These are phyloP conservation scores for Penicillium italicum DNA, from an alignment of 2,329 filamentous ascomycete species.

Conservation along the genomic window DNA sequence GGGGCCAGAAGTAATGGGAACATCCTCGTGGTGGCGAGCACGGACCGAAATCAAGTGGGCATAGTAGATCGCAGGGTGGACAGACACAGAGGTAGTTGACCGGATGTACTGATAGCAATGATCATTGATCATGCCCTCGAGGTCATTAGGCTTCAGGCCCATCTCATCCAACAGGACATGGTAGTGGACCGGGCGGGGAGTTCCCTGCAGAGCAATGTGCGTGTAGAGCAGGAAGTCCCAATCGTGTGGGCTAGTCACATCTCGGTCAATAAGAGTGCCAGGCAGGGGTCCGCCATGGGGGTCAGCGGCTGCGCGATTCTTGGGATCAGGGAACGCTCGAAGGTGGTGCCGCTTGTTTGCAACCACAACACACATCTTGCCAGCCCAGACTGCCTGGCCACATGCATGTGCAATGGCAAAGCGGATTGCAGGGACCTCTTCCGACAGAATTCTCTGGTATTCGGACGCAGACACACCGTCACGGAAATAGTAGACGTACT, in stretches of 20 bases:
- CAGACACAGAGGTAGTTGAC: constrained; percentile 85
- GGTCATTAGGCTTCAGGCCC: constrained; percentile 59
- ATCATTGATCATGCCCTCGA: constrained; percentile 89
- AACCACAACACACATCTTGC: constrained; percentile 80
- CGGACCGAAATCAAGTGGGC: constrained; percentile 84
- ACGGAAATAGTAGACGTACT: constrained; percentile 85
- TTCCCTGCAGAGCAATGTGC: constrained; percentile 85
- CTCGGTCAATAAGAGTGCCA: constrained; percentile 80
- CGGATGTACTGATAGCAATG: constrained; percentile 92
- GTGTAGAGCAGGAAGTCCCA: constrained; percentile 79
- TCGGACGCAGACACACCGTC: constrained; percentile 90
- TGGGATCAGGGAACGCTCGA: constrained; percentile 74
- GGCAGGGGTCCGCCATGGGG: constrained; percentile 77
- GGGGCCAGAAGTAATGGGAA: constrained; percentile 39
- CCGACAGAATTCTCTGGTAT: constrained; percentile 71
- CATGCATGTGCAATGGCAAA: constrained; percentile 9
- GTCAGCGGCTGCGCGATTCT: constrained; percentile 55
- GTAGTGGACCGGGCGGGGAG: constrained; percentile 87
- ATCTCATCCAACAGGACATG: constrained; percentile 83
- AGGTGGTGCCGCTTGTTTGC: constrained; percentile 94
- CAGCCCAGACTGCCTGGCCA: constrained; percentile 31
- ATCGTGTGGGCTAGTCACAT: constrained; percentile 86
- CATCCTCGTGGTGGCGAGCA: constrained; percentile 69
- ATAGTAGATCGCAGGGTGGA: constrained; percentile 84
- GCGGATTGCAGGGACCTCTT: constrained; percentile 58